Conservation (phyloP, 305 asterid genomes). For the Nicotiana rustica region DNA sequence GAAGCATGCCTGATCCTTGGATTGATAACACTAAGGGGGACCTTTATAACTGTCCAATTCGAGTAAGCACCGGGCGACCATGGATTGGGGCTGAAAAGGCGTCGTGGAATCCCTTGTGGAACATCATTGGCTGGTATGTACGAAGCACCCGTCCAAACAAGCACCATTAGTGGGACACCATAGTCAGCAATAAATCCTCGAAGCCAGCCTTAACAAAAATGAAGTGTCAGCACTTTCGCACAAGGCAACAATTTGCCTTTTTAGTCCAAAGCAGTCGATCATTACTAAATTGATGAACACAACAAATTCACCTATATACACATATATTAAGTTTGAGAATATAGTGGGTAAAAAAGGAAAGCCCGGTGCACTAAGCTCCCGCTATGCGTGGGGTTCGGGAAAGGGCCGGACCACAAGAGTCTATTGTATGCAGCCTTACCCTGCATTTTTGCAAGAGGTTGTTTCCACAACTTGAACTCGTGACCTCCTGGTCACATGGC, state of each 20-base stretch:
- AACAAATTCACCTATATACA: neutral
- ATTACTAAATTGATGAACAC: neutral
- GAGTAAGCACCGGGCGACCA: conserved; percentile 93
- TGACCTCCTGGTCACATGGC: no score
- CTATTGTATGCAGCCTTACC: no score
- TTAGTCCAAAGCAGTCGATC: neutral
- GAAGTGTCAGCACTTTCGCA: conserved; percentile 32
- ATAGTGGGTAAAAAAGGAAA: neutral
- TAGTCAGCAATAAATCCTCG: conserved; percentile 91
- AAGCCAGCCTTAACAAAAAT: conserved; percentile 67
- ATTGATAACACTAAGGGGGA: conserved; percentile 34
- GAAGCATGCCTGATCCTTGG: neutral
- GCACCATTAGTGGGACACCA: conserved; percentile 93
- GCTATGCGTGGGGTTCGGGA: no score
- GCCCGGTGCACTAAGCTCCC: no score
- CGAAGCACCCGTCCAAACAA: conserved; percentile 86
- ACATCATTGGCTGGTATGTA: conserved; percentile 75
- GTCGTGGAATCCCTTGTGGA: conserved; percentile 79
- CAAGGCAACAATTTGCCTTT: neutral
- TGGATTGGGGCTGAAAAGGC: conserved; percentile 93
- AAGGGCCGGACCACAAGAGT: no score
- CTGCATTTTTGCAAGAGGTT: no score
- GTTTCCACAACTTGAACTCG: no score
- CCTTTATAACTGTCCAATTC: conserved; percentile 95
- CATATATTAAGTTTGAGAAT: neutral